Evolutionary conservation across 2,329 filamentous ascomycete genomes (phyloP), one percentile per base, ranked within the genome.

Genomic region (Pseudocercospora pini-densiflorae): DNA sequence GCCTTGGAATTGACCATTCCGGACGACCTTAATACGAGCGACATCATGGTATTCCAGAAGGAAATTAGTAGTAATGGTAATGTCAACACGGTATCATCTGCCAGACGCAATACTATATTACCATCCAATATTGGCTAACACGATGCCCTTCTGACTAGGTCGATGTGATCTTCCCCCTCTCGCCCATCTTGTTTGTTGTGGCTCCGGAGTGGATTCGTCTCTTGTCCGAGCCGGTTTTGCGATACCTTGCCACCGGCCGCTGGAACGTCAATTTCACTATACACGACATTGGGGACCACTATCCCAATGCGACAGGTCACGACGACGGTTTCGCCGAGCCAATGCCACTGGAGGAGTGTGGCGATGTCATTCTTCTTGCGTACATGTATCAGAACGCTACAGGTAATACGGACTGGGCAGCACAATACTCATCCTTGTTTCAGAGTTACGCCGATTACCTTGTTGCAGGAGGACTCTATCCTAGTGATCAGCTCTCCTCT

Each of bases 361-460:
- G 78, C 14, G 29, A 61, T 23, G 33, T 61, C 16, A 61, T 61
- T 21, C 59, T 61, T n/a, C 27, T 61, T 23, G 71, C 75, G 1
- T 63, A 68, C 5, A 71, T 78, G 45, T 81, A 83, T 69, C 72
- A 73, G 21, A 82, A 86, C 85, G 1, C 71, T 88, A 5, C 85
- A 66, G 86, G 86, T 19, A 85, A 88, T 73, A 79, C 83, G 7
- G 77, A 87, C 47, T 83, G 85, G 1, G 87, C 90, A 68, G 85
- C 85, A 0, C 87, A 90, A 75, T 81, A 75, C 2, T 78, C 67
- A 5, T 74, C 88, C 71, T 77, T 86, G 33, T 71, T 75, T 2
- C 59, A 79, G n/a, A 83, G 87, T 73, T 87, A 87, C 72, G 82
- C 81, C 14, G 75, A 80, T 12, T 88, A 85, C 72, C 79, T 88